Base-by-base conservation (phyloP, 371 early-diverging fungal genomes). In the Catenaria anguillulae region DNA sequence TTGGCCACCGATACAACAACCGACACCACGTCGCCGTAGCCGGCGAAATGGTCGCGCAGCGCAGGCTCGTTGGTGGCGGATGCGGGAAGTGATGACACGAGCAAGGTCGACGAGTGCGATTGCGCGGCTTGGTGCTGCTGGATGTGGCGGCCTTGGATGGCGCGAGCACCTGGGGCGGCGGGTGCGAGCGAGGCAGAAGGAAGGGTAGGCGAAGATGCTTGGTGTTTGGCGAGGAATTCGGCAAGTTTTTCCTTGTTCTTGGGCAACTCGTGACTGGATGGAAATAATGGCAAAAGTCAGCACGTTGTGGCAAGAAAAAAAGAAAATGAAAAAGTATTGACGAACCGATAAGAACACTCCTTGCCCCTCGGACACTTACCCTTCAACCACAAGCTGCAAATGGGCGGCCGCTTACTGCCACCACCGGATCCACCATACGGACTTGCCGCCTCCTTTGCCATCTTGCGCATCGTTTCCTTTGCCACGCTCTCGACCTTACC, bases 381-480 rank as follows among this genome's bases (percentile, higher is more conserved):
- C 64, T 89, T 90, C 36, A 88, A 86, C 75, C 81, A 97, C 72
- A 97, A 96, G 8, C 95, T 88, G 69, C 98, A 97, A 33, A 95
- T 81, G 63, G 40, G 40, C 40, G 5, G 5, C 40, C 10, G 5
- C 40, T 5, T 40, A 10, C 40, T 17, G 17, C 40, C 40, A 40
- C 17, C 17, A 40, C 10, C 40, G 17, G 40, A 40, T 10, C 10
- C 40, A 40, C 10, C 8, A 70, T 90, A 92, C 6, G 98, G 97
- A 46, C 88, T 92, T 10, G 34, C 6, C 24, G 21, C 10, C 29
- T 74, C 82, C 64, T 90, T 77, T 29, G 93, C 85, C 67, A 97
- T 74, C 64, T 81, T 81, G 67, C 77, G 78, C 46, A 97, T 73
- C 60, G 84, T 76, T 50, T 92, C 90, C 34, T 85, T 81, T 56